Conservation (phyloP, 2,329 filamentous ascomycete genomes). For the Epichloe festucae region DNA sequence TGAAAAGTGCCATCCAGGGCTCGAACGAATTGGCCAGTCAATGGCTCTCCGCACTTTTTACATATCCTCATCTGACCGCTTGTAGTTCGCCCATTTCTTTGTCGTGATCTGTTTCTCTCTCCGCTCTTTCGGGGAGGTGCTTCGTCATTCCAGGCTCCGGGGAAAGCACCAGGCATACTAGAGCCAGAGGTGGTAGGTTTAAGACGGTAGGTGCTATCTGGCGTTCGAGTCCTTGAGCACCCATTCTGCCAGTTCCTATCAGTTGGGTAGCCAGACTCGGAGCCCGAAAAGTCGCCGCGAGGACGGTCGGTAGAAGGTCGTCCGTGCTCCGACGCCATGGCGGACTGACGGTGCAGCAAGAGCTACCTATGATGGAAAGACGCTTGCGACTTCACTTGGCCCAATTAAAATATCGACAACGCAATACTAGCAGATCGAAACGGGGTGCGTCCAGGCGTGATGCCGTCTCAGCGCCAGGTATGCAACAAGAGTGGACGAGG, state of each 20-base stretch:
- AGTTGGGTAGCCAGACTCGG: conserved; percentile 18
- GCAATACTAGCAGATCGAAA: neutral
- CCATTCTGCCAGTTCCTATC: conserved; percentile 26
- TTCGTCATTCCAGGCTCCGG: conserved; percentile 26
- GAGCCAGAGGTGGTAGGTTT: conserved; percentile 23
- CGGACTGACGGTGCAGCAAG: conserved; percentile 7
- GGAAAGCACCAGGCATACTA: conserved; percentile 17
- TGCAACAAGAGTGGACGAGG: conserved; percentile 20
- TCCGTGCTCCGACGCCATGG: conserved; percentile 36
- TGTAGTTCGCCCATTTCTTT: conserved; percentile 38
- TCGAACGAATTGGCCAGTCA: conserved; percentile 93
- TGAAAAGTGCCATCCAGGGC: conserved; percentile 91
- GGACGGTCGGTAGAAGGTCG: conserved; percentile 25
- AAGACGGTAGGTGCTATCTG: conserved; percentile 22
- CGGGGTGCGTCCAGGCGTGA: neutral
- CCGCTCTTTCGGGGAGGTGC: conserved; percentile 32
- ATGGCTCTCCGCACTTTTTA: conserved; percentile 75
- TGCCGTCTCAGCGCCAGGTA: conserved; percentile 18
- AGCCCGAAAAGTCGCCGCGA: conserved; percentile 16
- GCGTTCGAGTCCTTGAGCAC: conserved; percentile 18
- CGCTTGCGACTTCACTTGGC: conserved; percentile 5
- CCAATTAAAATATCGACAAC: conserved; percentile 11
- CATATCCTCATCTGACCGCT: conserved; percentile 54
- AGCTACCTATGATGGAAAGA: neutral
- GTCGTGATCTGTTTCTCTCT: conserved; percentile 45